These are phyloP conservation scores for Leucaena leucocephala DNA, from an alignment of 306 rosid genomes.

Conservation along the genomic window DNA sequence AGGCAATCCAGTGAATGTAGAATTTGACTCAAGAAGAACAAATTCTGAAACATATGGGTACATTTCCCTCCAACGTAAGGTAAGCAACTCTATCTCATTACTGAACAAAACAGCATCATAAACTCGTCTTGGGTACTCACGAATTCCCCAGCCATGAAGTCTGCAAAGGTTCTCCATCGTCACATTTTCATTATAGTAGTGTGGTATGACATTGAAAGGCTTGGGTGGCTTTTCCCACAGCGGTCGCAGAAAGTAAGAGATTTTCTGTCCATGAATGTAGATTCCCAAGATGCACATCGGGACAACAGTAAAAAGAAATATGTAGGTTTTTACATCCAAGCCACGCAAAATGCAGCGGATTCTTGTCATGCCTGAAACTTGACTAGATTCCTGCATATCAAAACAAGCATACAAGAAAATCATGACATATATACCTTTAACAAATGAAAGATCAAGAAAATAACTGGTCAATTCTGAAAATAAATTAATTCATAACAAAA, in stretches of 20 bases:
- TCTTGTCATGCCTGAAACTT: conserved; percentile 76
- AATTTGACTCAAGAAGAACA: conserved; percentile 93
- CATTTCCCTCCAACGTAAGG: conserved; percentile 88
- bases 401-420: conserved; percentile 31
- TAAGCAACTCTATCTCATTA: conserved; percentile 88
- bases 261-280: conserved; percentile 93
- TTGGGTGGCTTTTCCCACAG: conserved; percentile 95
- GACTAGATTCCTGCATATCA: conserved; percentile 75
- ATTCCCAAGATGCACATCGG: conserved; percentile 75
- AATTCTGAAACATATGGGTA: conserved; percentile 85
- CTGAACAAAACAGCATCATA: conserved; percentile 96
- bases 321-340: conserved; percentile 73
- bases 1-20: conserved; percentile 83
- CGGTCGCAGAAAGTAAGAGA: conserved; percentile 95
- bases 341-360: conserved; percentile 93
- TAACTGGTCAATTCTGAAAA: conserved; percentile 11
- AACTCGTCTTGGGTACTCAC: conserved; percentile 94
- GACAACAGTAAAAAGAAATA: conserved; percentile 69
- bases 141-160: conserved; percentile 95
- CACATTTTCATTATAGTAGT: conserved; percentile 87
- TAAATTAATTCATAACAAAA: neutral
- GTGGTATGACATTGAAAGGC: conserved; percentile 80
- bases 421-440: neutral
- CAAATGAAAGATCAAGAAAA: conserved; percentile 19
- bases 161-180: conserved; percentile 85